A percentile compares a stretch with the other conserved stretches of the same genome.
These are phyloP conservation scores for Penicillium nordicum DNA, from an alignment of 2,329 filamentous ascomycete genomes.

Conservation along the genomic window DNA sequence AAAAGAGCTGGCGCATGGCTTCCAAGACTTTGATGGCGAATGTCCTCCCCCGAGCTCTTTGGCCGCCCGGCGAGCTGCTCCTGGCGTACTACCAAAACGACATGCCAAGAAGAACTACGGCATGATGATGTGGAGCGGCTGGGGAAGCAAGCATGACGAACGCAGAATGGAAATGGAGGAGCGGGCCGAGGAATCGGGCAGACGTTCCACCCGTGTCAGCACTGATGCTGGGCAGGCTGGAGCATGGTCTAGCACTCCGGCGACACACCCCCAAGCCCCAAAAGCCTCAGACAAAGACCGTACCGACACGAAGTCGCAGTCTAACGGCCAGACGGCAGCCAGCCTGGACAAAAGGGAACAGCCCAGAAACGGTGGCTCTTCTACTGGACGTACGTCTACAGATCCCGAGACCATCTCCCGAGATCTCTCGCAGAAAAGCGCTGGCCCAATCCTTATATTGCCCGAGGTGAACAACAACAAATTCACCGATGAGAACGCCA, in stretches of 20 bases:
- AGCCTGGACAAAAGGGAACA: conserved; percentile 14
- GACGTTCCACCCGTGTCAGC: conserved; percentile 23
- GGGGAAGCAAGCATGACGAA: conserved; percentile 87
- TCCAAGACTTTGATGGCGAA: conserved; percentile 70
- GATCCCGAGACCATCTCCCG: conserved; percentile 13
- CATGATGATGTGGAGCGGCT: conserved; percentile 77
- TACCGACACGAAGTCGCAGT: background rate
- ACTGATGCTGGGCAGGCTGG: conserved; percentile 30
- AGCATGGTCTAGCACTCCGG: conserved; percentile 20
- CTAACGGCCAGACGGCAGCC: background rate
- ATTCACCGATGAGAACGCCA: conserved; percentile 31
- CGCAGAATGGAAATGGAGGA: conserved; percentile 54
- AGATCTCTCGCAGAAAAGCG: conserved; percentile 16
- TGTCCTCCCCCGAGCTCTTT: conserved; percentile 78
- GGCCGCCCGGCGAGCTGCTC: conserved; percentile 60
- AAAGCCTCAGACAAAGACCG: background rate
- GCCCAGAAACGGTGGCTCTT: background rate
- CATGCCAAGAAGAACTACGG: conserved; percentile 62
- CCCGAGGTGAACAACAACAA: conserved; percentile 29
- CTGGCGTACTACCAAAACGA: conserved; percentile 29
- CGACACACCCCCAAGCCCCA: background rate
- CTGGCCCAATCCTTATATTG: conserved; percentile 27
- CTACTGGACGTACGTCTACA: background rate
- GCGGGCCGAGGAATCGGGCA: conserved; percentile 19
- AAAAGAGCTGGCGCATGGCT: conserved; percentile 69